phyloP scores from a whole-genome alignment of 208 protist species.

The Strigomonas galati region DNA sequence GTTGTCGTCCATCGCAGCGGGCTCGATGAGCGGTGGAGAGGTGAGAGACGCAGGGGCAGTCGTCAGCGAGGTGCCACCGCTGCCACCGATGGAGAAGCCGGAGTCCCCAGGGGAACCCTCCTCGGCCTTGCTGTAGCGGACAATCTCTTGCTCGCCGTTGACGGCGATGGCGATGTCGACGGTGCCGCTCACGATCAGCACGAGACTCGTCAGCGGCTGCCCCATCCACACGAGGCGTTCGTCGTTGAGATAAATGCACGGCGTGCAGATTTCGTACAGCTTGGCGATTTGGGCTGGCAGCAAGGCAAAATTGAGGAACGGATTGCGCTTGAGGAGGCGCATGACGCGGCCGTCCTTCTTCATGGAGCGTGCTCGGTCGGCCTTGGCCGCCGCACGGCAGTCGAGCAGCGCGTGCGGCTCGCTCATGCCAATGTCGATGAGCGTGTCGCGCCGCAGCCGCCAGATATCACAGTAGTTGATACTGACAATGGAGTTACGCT shows the following conservation, averaged over 20 bases:
- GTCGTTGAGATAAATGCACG: slow-evolving; percentile 70
- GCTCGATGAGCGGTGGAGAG: no score
- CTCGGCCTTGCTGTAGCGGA: slow-evolving; percentile 8
- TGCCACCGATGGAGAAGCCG: not conserved
- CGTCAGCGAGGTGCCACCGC: not conserved
- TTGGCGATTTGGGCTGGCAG: slow-evolving; percentile 29
- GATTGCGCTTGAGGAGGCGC: slow-evolving; percentile 47
- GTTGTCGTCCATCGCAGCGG: slow-evolving; percentile 10
- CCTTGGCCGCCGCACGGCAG: slow-evolving; percentile 67
- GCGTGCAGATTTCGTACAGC: slow-evolving; percentile 58
- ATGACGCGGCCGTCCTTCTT: slow-evolving; percentile 29
- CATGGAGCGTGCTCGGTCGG: slow-evolving; percentile 52
- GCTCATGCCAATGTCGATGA: slow-evolving; percentile 83
- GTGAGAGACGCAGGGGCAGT: not conserved
- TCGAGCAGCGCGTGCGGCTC: slow-evolving; percentile 80
- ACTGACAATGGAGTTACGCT: slow-evolving; percentile 66
- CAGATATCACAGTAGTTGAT: slow-evolving; percentile 89
- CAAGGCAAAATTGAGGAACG: slow-evolving; percentile 72
- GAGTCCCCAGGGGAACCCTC: not conserved
- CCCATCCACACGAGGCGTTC: slow-evolving; percentile 74
- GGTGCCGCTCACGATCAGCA: slow-evolving; percentile 56
- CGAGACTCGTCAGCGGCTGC: slow-evolving; percentile 49
- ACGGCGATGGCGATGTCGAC: slow-evolving; percentile 62
- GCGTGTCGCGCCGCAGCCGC: slow-evolving; percentile 58
- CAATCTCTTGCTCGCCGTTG: slow-evolving; percentile 42